Evolutionary conservation across 345 rosid genomes (phyloP), one percentile per base, ranked within the genome.

Genomic region (Eucalyptus cladocalyx): DNA sequence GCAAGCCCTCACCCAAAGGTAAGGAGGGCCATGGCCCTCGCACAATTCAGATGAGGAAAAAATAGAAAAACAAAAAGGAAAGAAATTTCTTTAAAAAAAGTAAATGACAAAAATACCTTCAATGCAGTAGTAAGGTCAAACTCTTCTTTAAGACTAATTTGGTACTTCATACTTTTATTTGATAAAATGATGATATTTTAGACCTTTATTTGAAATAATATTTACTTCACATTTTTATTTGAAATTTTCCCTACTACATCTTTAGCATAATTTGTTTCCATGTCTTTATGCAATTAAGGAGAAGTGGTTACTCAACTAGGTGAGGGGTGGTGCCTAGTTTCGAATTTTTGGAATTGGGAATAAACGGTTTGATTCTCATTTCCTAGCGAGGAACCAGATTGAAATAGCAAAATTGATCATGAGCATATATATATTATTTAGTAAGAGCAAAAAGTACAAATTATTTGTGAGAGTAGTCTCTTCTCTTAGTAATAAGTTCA

Each of bases 161-260:
- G 9, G 10, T 19, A 53, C 4, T 53, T 53, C 24, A 3, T 0
- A 2, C 23, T 0, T 0, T 19, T 53, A 19, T 53, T 53, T 53
- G 0, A 19, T 0, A 53, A 53, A 0, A 53, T 19, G 0, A 53
- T 53, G 23, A 51, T 18, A 51, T 18, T 51, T 51, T 7, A 53
- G 0, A 53, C 4, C 2, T 7, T 53, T 53, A 53, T 18, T 53
- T 53, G 10, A 19, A 53, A 53, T 0, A 7, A 53, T 53, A 53
- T 53, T 53, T 53, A 53, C 10, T 53, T 53, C 5, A 53, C 24
- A 53, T 24, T 1, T 0, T 53, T 53, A 18, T 53, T 7, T 53
- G 2, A 53, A 53, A 53, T 3, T 53, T 53, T 53, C 0, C 10
- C 4, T 53, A 3, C 5, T 16, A 30, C 34, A 14, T 30, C 72